Conservation (phyloP, 2,329 filamentous ascomycete species). For the Phoma sp. region DNA sequence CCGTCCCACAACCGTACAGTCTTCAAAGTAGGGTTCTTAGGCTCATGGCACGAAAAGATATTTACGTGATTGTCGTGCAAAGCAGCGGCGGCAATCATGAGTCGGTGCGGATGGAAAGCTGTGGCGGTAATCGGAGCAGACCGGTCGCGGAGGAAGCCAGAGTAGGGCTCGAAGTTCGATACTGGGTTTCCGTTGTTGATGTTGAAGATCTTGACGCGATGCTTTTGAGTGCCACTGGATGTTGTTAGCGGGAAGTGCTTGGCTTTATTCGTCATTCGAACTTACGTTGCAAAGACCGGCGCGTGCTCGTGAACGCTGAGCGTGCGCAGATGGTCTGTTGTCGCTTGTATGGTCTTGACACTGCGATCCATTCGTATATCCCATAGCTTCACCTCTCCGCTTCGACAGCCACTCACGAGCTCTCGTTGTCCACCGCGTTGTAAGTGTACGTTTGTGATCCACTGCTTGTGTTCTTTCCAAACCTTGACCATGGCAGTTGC, state of each 20-base stretch:
- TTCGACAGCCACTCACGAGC: constrained; percentile 86
- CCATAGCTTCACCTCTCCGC: constrained; percentile 95
- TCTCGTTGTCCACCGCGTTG: constrained; percentile 94
- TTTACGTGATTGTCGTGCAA: constrained; percentile 90
- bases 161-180: constrained; percentile 87
- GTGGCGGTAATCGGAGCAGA: constrained; percentile 85
- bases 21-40: constrained; percentile 31
- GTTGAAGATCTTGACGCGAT: constrained; percentile 92
- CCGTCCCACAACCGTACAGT: constrained; percentile 47
- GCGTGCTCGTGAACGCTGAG: constrained; percentile 95
- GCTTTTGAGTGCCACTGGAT: constrained; percentile 81
- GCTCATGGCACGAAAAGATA: constrained; percentile 67
- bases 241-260: constrained; percentile 14
- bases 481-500: constrained; percentile 93
- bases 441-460: constrained; percentile 96
- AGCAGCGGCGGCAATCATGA: constrained; percentile 87
- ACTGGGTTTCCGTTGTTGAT: constrained; percentile 77
- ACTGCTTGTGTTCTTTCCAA: constrained; percentile 95
- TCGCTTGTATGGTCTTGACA: constrained; percentile 76
- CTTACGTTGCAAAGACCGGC: constrained; percentile 78
- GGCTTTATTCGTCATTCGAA: neutral
- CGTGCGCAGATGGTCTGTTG: constrained; percentile 79
- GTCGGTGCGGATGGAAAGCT: constrained; percentile 93
- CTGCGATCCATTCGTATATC: constrained; percentile 88
- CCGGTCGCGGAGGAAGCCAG: constrained; percentile 83